phyloP scores from a whole-genome alignment of 768 basidiomycete species.

The Tulasnella sp. region DNA sequence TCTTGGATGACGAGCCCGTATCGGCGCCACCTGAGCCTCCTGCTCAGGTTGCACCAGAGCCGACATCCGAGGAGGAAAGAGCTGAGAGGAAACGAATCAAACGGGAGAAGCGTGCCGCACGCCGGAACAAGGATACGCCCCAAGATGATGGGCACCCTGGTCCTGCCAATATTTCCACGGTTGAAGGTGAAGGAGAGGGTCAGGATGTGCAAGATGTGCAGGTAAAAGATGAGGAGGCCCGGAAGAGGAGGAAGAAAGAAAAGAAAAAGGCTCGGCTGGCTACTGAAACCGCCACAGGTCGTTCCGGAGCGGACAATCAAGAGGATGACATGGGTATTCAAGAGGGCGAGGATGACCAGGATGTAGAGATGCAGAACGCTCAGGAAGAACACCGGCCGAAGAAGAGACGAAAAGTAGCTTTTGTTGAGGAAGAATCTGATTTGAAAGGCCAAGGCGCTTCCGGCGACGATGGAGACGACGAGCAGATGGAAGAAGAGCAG shows the following conservation, averaged over 20 bases:
- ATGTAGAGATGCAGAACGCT: background rate
- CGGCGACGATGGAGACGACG: background rate
- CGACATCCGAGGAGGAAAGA: background rate
- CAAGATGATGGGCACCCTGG: background rate
- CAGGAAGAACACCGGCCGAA: background rate
- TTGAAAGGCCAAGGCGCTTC: background rate
- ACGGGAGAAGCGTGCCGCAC: background rate
- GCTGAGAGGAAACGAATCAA: background rate
- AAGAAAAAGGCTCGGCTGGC: background rate
- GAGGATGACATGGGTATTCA: background rate
- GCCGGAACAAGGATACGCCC: background rate
- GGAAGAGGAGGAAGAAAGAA: background rate
- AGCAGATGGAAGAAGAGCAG: background rate
- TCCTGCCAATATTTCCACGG: background rate
- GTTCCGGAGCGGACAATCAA: background rate
- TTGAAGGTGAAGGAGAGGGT: background rate
- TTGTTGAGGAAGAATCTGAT: background rate
- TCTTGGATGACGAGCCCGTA: background rate
- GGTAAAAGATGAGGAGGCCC: background rate
- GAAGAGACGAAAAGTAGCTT: background rate
- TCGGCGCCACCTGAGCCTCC: background rate
- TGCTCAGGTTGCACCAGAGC: background rate
- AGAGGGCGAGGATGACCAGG: background rate
- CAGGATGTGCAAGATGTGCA: background rate
- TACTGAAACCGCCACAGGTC: background rate